These are phyloP conservation scores for Cyclotella sp. DNA, from an alignment of 108 stramenopile species.

Conservation along the genomic window DNA sequence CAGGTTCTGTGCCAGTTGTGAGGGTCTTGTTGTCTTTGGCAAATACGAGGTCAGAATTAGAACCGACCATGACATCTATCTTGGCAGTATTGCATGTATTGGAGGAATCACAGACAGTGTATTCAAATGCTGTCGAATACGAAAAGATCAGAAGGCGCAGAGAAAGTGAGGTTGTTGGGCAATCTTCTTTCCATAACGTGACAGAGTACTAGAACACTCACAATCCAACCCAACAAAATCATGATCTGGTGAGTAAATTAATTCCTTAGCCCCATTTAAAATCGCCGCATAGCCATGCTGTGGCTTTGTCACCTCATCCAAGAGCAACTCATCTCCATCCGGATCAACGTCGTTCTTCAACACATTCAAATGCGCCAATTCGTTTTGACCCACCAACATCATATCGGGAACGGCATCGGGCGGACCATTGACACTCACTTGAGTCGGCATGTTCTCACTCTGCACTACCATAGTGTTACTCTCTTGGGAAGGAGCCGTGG, in stretches of 20 bases:
- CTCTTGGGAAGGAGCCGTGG: background rate
- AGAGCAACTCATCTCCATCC: conserved; percentile 25
- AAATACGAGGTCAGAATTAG: conserved; percentile 24
- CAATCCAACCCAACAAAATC: conserved; percentile 31
- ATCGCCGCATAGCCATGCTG: conserved; percentile 13
- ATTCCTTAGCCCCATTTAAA: conserved; percentile 10
- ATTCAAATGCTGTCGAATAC: conserved; percentile 24
- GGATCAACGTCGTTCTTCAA: conserved; percentile 37
- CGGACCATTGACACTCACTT: conserved; percentile 1
- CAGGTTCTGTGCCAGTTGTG: conserved; percentile 25
- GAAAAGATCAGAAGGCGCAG: background rate
- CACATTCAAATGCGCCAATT: conserved; percentile 30
- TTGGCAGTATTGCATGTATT: conserved; percentile 23
- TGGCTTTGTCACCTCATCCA: conserved; percentile 15
- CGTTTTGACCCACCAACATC: conserved; percentile 20
- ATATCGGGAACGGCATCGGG: conserved; percentile 29
- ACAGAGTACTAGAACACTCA: background rate
- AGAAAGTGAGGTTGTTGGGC: background rate
- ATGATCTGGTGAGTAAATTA: conserved; percentile 22
- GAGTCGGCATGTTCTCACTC: conserved; percentile 1
- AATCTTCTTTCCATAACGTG: too few relatives aligned
- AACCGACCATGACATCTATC: conserved; percentile 32
- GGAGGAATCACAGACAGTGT: conserved; percentile 23
- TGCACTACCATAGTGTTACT: background rate
- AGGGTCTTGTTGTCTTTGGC: conserved; percentile 22